A percentile compares a stretch with the other conserved stretches of the same genome.
Conservation (phyloP, 805 yeast species). For the Suhomyces kilbournensis region DNA sequence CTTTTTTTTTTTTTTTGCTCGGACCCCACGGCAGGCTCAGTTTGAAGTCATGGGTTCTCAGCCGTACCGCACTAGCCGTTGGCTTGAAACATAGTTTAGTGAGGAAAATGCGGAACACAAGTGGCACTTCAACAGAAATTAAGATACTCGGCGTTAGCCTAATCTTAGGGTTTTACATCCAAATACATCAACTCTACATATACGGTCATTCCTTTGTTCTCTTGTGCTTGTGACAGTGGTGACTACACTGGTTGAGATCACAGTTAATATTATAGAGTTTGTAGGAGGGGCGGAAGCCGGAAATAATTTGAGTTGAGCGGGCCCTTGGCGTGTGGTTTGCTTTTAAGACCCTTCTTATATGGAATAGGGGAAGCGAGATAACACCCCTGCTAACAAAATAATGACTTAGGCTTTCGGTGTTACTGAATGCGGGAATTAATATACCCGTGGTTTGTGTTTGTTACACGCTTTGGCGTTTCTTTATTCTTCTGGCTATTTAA, state of each 20-base stretch:
- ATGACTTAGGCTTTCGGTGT: not conserved
- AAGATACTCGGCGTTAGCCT: not conserved
- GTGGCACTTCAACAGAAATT: not conserved
- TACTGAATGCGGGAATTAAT: not conserved
- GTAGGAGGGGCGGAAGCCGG: not conserved
- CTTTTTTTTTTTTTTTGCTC: conserved; percentile 1
- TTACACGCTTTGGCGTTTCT: not conserved
- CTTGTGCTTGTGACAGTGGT: not conserved
- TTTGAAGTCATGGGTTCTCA: not conserved
- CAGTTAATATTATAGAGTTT: not conserved
- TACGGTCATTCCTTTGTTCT: not conserved
- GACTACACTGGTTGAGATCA: not conserved
- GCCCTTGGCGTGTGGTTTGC: not conserved
- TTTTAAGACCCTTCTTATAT: not conserved
- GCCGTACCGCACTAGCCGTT: conserved; percentile 5
- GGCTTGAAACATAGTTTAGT: not conserved
- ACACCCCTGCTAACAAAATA: not conserved
- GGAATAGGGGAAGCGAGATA: conserved; percentile 1
- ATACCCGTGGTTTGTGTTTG: not conserved
- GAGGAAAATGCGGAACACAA: not conserved
- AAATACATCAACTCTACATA: not conserved
- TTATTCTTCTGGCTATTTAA: not conserved
- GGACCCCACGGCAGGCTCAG: conserved; percentile 3
- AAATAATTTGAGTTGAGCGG: not conserved
- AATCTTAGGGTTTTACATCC: not conserved